Conservation (phyloP, 2,329 filamentous ascomycete species). For the Didymella keratinophila region DNA sequence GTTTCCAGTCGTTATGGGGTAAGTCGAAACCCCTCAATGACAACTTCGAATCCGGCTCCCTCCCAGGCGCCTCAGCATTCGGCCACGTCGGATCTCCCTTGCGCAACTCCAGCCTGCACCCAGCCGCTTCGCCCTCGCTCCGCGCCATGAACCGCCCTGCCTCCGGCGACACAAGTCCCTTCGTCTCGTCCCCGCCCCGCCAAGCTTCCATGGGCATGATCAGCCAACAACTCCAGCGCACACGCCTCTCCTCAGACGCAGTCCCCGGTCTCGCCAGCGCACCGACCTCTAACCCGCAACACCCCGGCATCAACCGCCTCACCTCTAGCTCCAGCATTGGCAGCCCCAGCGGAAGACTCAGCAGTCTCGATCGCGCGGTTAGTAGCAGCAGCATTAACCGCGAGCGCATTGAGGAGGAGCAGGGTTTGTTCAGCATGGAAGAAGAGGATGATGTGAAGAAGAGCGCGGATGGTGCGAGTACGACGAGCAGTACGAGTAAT, state of each 20-base stretch:
- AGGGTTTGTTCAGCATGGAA: constrained; percentile 55
- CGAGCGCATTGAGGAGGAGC: constrained; percentile 53
- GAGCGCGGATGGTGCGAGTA: constrained; percentile 45
- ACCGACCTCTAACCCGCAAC: constrained; percentile 47
- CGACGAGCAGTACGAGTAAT: constrained; percentile 44
- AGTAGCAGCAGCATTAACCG: constrained; percentile 52
- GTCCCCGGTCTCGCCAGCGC: constrained; percentile 9
- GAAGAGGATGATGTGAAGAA: constrained; percentile 50
- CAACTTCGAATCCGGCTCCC: constrained; percentile 44
- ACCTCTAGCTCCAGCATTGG: constrained; percentile 45
- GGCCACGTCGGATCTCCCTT: constrained; percentile 72
- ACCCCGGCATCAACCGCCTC: constrained; percentile 72
- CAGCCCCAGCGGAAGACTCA: constrained; percentile 41
- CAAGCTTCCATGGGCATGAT: constrained; percentile 69
- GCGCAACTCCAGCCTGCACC: constrained; percentile 65
- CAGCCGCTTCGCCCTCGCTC: constrained; percentile 59
- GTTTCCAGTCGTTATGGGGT: constrained; percentile 67
- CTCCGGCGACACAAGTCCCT: constrained; percentile 59
- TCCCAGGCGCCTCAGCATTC: constrained; percentile 56
- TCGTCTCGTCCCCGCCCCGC: constrained; percentile 63
- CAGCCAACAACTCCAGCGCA: constrained; percentile 63
- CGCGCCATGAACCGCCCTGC: constrained; percentile 59
- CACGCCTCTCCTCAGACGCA: constrained; percentile 50
- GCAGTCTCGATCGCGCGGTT: constrained; percentile 48
- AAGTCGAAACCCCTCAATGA: constrained; percentile 59